Evolutionary conservation across 1,284 basidiomycete genomes (phyloP), one percentile per base, ranked within the genome.

Genomic region (Takashimella tepidaria): DNA sequence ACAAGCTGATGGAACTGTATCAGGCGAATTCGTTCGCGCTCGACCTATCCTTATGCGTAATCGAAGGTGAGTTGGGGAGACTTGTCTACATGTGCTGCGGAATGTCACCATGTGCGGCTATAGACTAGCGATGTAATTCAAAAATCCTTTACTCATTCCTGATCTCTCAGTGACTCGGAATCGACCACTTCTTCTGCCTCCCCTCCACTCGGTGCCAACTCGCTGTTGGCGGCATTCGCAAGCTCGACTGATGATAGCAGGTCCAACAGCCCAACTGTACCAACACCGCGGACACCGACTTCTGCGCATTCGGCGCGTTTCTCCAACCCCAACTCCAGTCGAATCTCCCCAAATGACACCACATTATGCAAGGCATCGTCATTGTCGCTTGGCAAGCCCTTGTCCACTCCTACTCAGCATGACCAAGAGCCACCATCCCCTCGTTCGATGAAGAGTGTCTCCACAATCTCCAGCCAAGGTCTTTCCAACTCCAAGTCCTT

Each of bases 161-260:
- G 12, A 13, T 19, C 20, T 8, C 25, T 13, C 25, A 58, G 53
- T 44, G 50, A 44, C 13, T 61, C 59, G 8, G 48, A 51, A 37
- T 61, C 59, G 3, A 50, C 51, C 19, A 42, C 56, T 6, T 58
- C 57, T 0, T 59, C 60, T 6, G 16, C 54, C 2, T 59, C 57
- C 10, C 60, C 60, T 23, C 55, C 60, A 4, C 48, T 60, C 8
- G 60, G 60, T 1, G 57, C 60, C 1, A 53, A 54, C 5, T 59
- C 60, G 12, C 45, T 61, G 24, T 53, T 61, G 16, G 47, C 54
- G 16, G 54, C 60, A 2, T 41, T 61, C 19, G 51, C 19, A 8
- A 37, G 31, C 21, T 20, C 46, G 3, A 4, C 24, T 26, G 19
- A 21, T 19, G 42, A 20, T 43, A 43, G 42, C 42, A 16, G 31